Evolutionary conservation across 345 rosid genomes (phyloP).

Genomic region (Lenwebbia sp.): DNA sequence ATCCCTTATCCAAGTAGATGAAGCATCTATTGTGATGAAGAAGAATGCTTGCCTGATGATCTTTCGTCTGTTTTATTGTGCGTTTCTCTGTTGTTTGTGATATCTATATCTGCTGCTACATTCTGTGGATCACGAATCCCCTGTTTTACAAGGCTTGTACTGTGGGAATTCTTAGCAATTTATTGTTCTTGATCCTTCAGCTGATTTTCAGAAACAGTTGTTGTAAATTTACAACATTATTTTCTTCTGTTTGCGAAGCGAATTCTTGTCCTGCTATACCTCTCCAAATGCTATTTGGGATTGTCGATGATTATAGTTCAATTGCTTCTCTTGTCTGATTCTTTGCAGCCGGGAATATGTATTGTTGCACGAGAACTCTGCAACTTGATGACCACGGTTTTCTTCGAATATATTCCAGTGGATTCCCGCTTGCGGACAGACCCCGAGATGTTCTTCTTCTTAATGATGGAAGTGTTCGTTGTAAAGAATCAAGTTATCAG

Average conservation of each 20-base stretch:
- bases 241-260: background rate
- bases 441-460: background rate
- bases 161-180: background rate
- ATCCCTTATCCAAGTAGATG: background rate
- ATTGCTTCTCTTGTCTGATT: background rate
- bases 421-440: background rate
- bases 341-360: conserved; percentile 80
- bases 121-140: background rate
- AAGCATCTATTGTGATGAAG: background rate
- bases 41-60: background rate
- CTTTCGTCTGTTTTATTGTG: background rate
- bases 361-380: conserved; percentile 68
- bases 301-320: background rate
- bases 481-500: background rate
- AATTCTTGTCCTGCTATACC: background rate
- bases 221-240: background rate
- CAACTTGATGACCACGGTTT: conserved; percentile 6
- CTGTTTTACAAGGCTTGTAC: background rate
- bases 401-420: background rate
- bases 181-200: background rate
- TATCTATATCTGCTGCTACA: background rate
- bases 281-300: background rate
- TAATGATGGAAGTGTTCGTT: background rate
- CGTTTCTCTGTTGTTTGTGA: background rate
- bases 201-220: background rate